phyloP scores from a whole-genome alignment of 164 flowering plant genomes.

The Magnolia officinalis region DNA sequence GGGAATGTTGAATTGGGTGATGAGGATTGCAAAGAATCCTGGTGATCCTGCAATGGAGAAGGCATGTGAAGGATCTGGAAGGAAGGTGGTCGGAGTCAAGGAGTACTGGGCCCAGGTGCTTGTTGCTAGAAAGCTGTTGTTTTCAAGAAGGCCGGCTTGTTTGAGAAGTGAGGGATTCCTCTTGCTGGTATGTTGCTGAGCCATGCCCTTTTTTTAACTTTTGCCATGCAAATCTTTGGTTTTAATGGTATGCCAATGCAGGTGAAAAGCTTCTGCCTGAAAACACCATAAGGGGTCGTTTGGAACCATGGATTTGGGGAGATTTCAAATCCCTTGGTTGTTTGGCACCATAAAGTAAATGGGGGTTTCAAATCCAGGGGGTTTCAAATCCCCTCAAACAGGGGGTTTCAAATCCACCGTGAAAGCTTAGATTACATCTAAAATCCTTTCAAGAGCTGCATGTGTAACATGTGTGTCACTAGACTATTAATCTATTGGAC shows the following conservation, averaged over 20 bases:
- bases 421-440: no score
- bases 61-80: conserved; percentile 41
- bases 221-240: conserved; percentile 11
- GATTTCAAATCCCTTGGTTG: no score
- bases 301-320: no score
- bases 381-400: no score
- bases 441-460: no score
- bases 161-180: background rate
- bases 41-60: conserved; percentile 36
- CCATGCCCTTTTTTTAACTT: background rate
- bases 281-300: background rate
- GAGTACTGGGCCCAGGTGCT: conserved; percentile 50
- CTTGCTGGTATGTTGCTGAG: conserved; percentile 3
- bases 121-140: conserved; percentile 29
- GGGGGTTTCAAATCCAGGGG: no score
- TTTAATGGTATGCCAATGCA: conserved; percentile 19
- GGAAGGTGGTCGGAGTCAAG: conserved; percentile 35
- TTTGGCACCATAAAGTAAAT: no score
- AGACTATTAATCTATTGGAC: no score
- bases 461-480: no score
- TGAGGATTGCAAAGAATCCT: conserved; percentile 50
- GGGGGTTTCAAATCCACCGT: no score
- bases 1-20: conserved; percentile 58
- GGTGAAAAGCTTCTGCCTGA: background rate
- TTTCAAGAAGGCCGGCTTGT: background rate